A percentile compares a stretch with the other conserved stretches of the same genome.
Conservation (phyloP, 2,329 filamentous ascomycete genomes). For the Fusarium sp. region DNA sequence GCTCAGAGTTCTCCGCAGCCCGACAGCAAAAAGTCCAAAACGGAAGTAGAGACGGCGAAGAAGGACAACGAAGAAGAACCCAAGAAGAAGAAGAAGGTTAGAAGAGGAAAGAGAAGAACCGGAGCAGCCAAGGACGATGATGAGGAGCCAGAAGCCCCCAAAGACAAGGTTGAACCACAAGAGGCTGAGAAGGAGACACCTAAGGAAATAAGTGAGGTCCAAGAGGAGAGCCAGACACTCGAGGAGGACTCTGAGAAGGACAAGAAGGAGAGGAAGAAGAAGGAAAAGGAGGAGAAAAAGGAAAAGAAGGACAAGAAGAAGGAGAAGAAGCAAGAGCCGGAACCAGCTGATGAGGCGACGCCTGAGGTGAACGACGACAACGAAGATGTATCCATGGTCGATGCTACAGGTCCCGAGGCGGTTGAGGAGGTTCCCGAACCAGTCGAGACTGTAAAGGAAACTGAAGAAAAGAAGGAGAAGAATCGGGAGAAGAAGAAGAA, state of each 20-base stretch:
- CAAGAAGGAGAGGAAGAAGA: conserved; percentile 30
- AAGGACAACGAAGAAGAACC: conserved; percentile 22
- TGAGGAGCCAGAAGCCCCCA: conserved; percentile 18
- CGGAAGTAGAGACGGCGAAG: conserved; percentile 20
- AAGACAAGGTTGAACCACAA: conserved; percentile 44
- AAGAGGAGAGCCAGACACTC: conserved; percentile 42
- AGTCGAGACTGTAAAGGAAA: not conserved
- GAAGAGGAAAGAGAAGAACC: conserved; percentile 38
- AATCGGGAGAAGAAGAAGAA: conserved; percentile 51
- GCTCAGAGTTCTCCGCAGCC: conserved; percentile 42
- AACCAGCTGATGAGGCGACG: conserved; percentile 11
- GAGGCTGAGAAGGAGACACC: conserved; percentile 43
- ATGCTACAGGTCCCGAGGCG: conserved; percentile 19
- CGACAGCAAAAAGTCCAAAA: conserved; percentile 52
- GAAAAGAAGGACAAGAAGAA: conserved; percentile 20
- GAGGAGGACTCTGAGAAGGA: conserved; percentile 45
- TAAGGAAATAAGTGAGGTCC: conserved; percentile 47
- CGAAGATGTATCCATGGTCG: conserved; percentile 40
- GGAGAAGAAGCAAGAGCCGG: conserved; percentile 19
- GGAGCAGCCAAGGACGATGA: conserved; percentile 30
- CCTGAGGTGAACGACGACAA: conserved; percentile 17
- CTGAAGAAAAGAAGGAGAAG: conserved; percentile 31
- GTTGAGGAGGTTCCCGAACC: conserved; percentile 2
- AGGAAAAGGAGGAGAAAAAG: conserved; percentile 18
- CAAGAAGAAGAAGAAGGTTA: conserved; percentile 44